Conservation (phyloP, 257 asterid species). For the Solanum ahanhuiri region DNA sequence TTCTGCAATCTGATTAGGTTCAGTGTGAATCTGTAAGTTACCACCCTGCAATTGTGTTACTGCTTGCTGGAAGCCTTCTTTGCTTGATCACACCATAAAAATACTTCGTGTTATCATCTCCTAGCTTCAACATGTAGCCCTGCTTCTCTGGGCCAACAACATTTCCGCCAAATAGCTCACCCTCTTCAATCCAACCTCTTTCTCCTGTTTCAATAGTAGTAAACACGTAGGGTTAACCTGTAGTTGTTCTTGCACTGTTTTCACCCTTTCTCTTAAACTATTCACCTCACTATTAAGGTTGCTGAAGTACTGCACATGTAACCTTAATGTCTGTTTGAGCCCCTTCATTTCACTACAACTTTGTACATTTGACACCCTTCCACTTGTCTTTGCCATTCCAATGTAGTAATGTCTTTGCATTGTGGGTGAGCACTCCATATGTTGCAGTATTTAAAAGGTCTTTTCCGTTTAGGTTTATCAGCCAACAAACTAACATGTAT, state of each 20-base stretch:
- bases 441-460: no score
- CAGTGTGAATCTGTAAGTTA: not conserved
- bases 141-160: not conserved
- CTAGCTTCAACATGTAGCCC: not conserved
- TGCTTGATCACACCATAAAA: not conserved
- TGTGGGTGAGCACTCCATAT: no score
- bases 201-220: not conserved
- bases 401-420: no score
- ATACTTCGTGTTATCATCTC: not conserved
- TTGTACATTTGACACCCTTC: no score
- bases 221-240: not conserved
- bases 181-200: not conserved
- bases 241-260: not conserved
- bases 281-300: no score
- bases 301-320: no score
- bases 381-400: no score
- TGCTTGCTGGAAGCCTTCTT: not conserved
- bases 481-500: no score
- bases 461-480: no score
- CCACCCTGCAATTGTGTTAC: not conserved
- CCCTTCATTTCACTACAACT: no score
- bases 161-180: not conserved
- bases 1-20: not conserved
- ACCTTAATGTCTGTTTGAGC: no score
- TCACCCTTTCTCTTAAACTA: not conserved